phyloP scores from a whole-genome alignment of 2,329 filamentous ascomycete genomes.

The Botryotinia globosa region DNA sequence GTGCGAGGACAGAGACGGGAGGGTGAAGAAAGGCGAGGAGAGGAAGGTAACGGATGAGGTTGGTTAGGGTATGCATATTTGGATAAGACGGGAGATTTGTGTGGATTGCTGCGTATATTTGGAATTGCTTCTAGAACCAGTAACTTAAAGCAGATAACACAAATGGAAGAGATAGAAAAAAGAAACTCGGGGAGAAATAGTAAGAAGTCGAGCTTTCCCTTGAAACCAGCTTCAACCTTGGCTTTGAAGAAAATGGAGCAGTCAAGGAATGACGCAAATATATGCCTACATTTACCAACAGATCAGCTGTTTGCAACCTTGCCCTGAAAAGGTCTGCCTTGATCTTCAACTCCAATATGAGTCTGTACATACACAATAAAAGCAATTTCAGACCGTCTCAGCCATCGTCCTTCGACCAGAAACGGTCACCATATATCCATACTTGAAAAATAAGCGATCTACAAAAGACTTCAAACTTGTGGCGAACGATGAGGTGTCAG shows the following conservation, averaged over 20 bases:
- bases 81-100: no score
- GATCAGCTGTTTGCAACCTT: not conserved
- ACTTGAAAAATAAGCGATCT: not conserved
- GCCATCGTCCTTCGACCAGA: not conserved
- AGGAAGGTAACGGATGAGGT: not conserved
- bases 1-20: not conserved
- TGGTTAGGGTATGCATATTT: not conserved
- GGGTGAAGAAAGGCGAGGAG: not conserved
- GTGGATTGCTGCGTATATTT: not conserved
- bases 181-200: accelerated
- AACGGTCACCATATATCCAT: not conserved
- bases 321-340: not conserved
- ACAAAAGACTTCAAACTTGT: not conserved
- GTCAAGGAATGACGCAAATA: not conserved
- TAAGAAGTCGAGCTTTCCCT: not conserved
- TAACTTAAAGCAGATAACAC: not conserved
- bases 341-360: not conserved
- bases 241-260: not conserved
- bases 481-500: no score
- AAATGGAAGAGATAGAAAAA: no score
- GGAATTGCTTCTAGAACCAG: not conserved
- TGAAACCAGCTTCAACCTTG: not conserved
- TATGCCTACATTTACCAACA: not conserved
- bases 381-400: not conserved
- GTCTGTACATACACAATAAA: not conserved